Base-by-base conservation (phyloP, 371 early-diverging fungal genomes). In the Dinochytrium kinnereticum region DNA sequence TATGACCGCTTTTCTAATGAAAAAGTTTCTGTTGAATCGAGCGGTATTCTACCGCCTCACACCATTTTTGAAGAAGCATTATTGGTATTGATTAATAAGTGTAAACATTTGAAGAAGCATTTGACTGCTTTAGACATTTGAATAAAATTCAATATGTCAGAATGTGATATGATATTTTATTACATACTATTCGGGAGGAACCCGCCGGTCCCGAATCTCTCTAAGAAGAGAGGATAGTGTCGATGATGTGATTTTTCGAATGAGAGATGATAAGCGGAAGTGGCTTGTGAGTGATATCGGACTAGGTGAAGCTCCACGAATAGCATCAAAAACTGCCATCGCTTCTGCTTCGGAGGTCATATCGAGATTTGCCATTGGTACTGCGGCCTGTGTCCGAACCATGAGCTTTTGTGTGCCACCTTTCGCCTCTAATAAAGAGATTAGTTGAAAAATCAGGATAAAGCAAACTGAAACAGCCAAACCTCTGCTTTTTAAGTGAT, bases 11-110 rank as follows among this genome's bases (percentile, higher is more conserved):
- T 7, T 21, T n/a, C 37, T 30, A 33, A 5, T 13, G 40, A 50
- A 19, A 28, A 80, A 94, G 94, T 95, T 85, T 92, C 89, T 71
- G 89, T 97, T 71, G 97, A 98, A 84, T 93, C 96, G 3, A 91
- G 93, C 5, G 97, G 98, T 37, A 85, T 89, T 53, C 86, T 94
- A 70, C 85, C 91, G 44, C 93, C 97, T 2, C 89, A 94, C 74
- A 86, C 87, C 68, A 78, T 98, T 38, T 89, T 98, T 75, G 81
- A 82, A 51, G 89, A 91, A 78, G 92, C 96, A 19, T 82, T 94
- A 13, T 84, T 91, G 75, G 90, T 92, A 19, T 84, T 97, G 69
- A 85, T 90, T 64, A 88, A 92, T 68, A 97, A 97, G 84, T 91
- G 95, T 79, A 33, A 72, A 19, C 40, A 30, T 10, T 53, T 85